phyloP scores from a whole-genome alignment of 495 filamentous ascomycete species.

The Aspergillus carlsbadensis region DNA sequence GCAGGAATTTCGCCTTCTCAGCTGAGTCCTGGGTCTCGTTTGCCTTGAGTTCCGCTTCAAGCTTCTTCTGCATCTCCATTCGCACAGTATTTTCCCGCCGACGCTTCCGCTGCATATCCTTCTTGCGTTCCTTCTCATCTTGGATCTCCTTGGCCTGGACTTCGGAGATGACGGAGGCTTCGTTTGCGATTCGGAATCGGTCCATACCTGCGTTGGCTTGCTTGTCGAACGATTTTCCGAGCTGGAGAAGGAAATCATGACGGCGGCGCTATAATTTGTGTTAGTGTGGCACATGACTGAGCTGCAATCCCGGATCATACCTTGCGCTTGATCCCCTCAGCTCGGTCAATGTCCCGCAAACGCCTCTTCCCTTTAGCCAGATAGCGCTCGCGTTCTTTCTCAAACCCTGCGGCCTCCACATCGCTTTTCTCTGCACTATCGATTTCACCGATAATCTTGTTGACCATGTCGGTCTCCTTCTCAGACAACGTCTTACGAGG shows the following conservation, averaged over 20 bases:
- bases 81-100: conserved; percentile 95
- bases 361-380: conserved; percentile 57
- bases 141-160: conserved; percentile 87
- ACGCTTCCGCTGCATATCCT: conserved; percentile 97
- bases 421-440: conserved; percentile 67
- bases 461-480: conserved; percentile 68
- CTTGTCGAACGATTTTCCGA: conserved; percentile 52
- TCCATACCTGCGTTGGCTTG: conserved; percentile 54
- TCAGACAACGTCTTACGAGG: conserved; percentile 54
- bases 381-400: conserved; percentile 55
- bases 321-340: conserved; percentile 60
- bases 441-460: conserved; percentile 61
- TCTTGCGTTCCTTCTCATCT: conserved; percentile 98
- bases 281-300: conserved; percentile 13
- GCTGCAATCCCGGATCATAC: conserved; percentile 29
- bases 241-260: conserved; percentile 44
- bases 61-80: conserved; percentile 79
- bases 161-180: conserved; percentile 72
- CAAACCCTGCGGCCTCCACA: conserved; percentile 62
- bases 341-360: conserved; percentile 54
- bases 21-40: conserved; percentile 71
- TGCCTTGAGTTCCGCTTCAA: conserved; percentile 75
- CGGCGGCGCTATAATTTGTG: conserved; percentile 52
- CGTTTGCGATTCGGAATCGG: conserved; percentile 54
- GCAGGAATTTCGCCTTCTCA: conserved; percentile 72